A percentile compares a stretch with the other conserved stretches of the same genome.
Evolutionary conservation across 2,329 filamentous ascomycete species (phyloP).

Genomic region (Orbilia brochopaga): DNA sequence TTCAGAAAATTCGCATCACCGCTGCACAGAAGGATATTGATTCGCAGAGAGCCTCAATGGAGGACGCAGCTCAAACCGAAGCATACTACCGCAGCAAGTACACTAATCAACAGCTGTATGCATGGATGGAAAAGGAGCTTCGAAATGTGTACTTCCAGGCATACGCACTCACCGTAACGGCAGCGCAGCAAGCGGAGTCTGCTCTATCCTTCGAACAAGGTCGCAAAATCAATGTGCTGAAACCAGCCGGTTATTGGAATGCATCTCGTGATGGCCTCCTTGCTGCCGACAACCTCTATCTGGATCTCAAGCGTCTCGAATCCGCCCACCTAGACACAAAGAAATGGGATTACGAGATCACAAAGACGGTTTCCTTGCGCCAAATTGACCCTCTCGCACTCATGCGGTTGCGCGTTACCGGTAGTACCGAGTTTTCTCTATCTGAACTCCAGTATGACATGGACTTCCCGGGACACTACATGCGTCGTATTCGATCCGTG

Average conservation of each 20-base stretch:
- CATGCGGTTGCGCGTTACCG: constrained; percentile 53
- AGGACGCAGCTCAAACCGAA: constrained; percentile 50
- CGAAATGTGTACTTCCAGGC: not conserved
- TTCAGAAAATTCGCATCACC: constrained; percentile 41
- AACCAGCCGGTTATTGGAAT: constrained; percentile 54
- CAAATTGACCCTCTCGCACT: constrained; percentile 55
- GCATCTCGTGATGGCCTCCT: constrained; percentile 57
- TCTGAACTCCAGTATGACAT: constrained; percentile 58
- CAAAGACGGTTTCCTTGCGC: constrained; percentile 56
- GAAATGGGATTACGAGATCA: constrained; percentile 56
- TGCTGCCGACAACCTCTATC: constrained; percentile 54
- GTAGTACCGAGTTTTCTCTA: constrained; percentile 54
- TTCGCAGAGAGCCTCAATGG: constrained; percentile 52
- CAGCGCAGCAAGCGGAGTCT: constrained; percentile 54
- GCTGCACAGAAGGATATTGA: constrained; percentile 53
- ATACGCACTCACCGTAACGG: constrained; percentile 50
- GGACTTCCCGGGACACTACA: constrained; percentile 60
- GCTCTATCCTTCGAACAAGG: constrained; percentile 54
- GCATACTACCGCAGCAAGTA: constrained; percentile 56
- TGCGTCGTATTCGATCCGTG: constrained; percentile 57
- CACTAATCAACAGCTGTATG: constrained; percentile 56
- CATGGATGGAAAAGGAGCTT: constrained; percentile 51
- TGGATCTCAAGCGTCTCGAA: constrained; percentile 55
- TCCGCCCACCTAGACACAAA: constrained; percentile 52
- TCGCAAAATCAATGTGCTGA: not conserved